A percentile compares a stretch with the other conserved stretches of the same genome.
phyloP scores from a whole-genome alignment of 1,284 basidiomycete genomes.

The Rhodotorula sp. region DNA sequence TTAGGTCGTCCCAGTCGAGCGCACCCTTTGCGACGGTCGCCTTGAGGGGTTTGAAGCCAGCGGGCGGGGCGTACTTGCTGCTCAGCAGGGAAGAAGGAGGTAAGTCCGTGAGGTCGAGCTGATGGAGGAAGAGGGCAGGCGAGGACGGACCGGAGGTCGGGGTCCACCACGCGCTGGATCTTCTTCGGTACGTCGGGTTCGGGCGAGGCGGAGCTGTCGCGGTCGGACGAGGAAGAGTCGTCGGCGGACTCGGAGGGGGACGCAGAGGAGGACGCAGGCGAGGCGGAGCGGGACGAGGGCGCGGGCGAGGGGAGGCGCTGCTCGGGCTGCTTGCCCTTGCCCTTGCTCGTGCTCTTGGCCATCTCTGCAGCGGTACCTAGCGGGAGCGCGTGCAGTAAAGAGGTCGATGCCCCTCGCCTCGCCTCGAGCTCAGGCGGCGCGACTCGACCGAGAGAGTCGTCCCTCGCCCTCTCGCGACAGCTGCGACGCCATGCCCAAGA shows the following conservation, averaged over 20 bases:
- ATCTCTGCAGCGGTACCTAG: neutral
- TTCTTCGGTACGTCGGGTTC: slow-evolving; percentile 2
- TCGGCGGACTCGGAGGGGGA: slow-evolving; percentile 17
- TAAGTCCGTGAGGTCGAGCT: neutral
- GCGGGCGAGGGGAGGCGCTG: neutral
- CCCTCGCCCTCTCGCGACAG: too few species aligned
- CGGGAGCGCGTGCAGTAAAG: neutral
- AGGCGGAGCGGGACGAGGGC: neutral
- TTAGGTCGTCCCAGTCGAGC: slow-evolving; percentile 31
- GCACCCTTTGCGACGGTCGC: slow-evolving; percentile 2
- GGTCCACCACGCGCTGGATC: slow-evolving; percentile 10
- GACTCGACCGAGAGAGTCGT: too few species aligned
- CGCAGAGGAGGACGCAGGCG: slow-evolving; percentile 1
- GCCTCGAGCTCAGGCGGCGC: neutral
- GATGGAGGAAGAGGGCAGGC: neutral
- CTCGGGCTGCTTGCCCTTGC: neutral
- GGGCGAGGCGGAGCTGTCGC: slow-evolving; percentile 20
- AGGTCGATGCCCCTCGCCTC: neutral
- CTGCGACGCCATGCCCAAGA: neutral
- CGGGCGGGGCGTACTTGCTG: slow-evolving; percentile 36
- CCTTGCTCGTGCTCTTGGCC: neutral
- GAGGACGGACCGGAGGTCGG: slow-evolving; percentile 9
- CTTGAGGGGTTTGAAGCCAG: slow-evolving; percentile 20
- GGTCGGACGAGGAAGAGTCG: neutral
- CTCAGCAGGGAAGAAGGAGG: neutral